A percentile compares a stretch with the other conserved stretches of the same genome.
phyloP scores from a whole-genome alignment of 2,329 filamentous ascomycete species.

The Sarocladium brachiariae region DNA sequence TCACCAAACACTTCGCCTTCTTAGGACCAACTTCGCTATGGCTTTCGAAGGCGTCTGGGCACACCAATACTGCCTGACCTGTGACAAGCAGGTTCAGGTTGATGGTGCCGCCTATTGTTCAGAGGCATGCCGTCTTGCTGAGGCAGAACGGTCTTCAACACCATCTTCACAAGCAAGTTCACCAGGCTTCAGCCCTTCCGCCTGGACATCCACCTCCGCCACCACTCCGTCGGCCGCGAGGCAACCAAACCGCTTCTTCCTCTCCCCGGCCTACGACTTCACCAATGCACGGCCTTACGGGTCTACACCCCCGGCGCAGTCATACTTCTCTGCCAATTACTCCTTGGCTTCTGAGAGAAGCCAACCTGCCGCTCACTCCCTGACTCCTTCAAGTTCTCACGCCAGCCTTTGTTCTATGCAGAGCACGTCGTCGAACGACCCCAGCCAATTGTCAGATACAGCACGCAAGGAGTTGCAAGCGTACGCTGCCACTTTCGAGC shows the following conservation, averaged over 20 bases:
- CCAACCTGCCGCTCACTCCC: constrained; percentile 27
- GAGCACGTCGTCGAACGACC: constrained; percentile 52
- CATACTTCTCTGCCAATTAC: constrained; percentile 19
- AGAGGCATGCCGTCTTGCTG: constrained; percentile 80
- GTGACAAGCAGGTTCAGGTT: constrained; percentile 72
- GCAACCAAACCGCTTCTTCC: constrained; percentile 46
- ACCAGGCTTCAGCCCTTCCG: constrained; percentile 43
- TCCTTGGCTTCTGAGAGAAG: constrained; percentile 22
- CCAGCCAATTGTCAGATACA: constrained; percentile 61
- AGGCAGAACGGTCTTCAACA: constrained; percentile 67
- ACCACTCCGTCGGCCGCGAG: constrained; percentile 4
- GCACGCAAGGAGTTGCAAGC: constrained; percentile 73
- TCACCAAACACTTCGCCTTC: constrained; percentile 2
- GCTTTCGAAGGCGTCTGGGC: constrained; percentile 61
- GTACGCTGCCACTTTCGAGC: constrained; percentile 86
- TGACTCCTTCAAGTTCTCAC: constrained; percentile 72
- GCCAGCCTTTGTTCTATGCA: constrained; percentile 76
- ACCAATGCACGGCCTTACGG: constrained; percentile 53
- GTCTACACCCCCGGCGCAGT: constrained; percentile 37
- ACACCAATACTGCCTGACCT: constrained; percentile 88
- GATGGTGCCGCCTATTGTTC: constrained; percentile 82
- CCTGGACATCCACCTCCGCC: constrained; percentile 28
- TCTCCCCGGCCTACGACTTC: constrained; percentile 72
- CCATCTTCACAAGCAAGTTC: constrained; percentile 53
- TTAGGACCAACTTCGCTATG: constrained; percentile 31